Evolutionary conservation across 805 yeast genomes (phyloP).

Genomic region (Saccharomycopsis fodiens): DNA sequence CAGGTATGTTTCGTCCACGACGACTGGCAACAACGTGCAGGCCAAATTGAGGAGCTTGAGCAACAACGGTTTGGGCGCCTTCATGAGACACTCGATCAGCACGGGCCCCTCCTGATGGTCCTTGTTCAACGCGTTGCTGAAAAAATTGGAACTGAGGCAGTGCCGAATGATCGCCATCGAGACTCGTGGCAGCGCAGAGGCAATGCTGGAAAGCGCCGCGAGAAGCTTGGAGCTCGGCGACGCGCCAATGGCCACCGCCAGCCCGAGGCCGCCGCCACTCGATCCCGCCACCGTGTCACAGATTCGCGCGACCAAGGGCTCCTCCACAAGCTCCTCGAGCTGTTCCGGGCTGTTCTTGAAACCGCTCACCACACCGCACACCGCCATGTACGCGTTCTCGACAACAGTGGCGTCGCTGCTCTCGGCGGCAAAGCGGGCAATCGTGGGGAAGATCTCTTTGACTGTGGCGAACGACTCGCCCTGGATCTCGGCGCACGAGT

Average conservation of each 20-base stretch:
- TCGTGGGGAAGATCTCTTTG: constrained; percentile 48
- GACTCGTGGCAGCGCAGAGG: constrained; percentile 35
- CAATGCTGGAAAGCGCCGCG: constrained; percentile 37
- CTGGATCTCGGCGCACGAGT: constrained; percentile 48
- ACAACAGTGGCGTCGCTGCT: constrained; percentile 52
- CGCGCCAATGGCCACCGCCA: constrained; percentile 18
- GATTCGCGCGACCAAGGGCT: constrained; percentile 8
- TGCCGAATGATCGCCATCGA: constrained; percentile 40
- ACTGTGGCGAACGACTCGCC: constrained; percentile 39
- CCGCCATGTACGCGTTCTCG: constrained; percentile 59
- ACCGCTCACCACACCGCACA: constrained; percentile 48
- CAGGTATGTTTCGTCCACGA: neutral
- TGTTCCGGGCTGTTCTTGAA: constrained; percentile 36
- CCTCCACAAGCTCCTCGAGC: constrained; percentile 37
- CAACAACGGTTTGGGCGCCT: constrained; percentile 62
- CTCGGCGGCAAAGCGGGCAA: constrained; percentile 46
- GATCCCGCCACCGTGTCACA: constrained; percentile 14
- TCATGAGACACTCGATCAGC: constrained; percentile 65
- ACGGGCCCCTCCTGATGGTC: constrained; percentile 35
- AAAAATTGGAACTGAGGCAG: constrained; percentile 39
- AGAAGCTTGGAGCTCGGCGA: constrained; percentile 15
- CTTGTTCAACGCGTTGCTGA: constrained; percentile 43
- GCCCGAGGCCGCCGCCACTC: constrained; percentile 22
- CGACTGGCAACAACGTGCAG: constrained; percentile 50
- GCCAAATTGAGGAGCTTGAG: constrained; percentile 47